Evolutionary conservation across 106 monocot genomes (phyloP), one percentile per base, ranked within the genome.

Genomic region (Agapanthus africanus): DNA sequence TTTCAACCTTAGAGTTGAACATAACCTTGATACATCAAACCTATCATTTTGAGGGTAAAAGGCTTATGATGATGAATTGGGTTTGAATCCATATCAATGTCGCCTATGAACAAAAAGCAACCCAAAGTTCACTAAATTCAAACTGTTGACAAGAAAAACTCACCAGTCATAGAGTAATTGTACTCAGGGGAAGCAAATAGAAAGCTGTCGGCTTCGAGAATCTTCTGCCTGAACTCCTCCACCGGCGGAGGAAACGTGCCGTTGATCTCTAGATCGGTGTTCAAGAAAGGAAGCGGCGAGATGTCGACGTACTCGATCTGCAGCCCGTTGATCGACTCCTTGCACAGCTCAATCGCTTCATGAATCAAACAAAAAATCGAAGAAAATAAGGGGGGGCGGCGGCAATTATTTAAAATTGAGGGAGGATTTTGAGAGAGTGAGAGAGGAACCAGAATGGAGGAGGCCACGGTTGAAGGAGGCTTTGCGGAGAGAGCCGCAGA

Each of bases 131-230:
- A n/a, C n/a, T n/a, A n/a, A n/a, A n/a, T n/a, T n/a, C n/a, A n/a
- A n/a, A n/a, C n/a, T n/a, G n/a, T n/a, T n/a, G n/a, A n/a, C n/a
- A n/a, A n/a, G n/a, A n/a, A n/a, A n/a, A n/a, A 26, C 22, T n/a
- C 76, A 87, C 82, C 79, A 8, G 87, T 40, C 33, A 82, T 1
- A 14, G 79, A 87, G 67, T 82, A 82, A 63, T 82, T 87, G 74
- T 79, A 82, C 68, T 82, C 87, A 2, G 87, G 87, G 6, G 79
- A 74, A 18, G 82, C 82, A 36, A 87, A 82, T 42, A 87, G 79
- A 41, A 87, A 49, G 30, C 74, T 54, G 35, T 87, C 87, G 18
- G 87, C 82, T 11, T 74, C 63, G 2, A 56, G 71, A n/a, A 87
- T 77, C 59, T 63, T 75, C 18, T 31, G 41, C 37, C 87, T 65